Evolutionary conservation across 2,329 filamentous ascomycete species (phyloP), one percentile per base, ranked within the genome.

Genomic region (Pseudocercospora vitis): DNA sequence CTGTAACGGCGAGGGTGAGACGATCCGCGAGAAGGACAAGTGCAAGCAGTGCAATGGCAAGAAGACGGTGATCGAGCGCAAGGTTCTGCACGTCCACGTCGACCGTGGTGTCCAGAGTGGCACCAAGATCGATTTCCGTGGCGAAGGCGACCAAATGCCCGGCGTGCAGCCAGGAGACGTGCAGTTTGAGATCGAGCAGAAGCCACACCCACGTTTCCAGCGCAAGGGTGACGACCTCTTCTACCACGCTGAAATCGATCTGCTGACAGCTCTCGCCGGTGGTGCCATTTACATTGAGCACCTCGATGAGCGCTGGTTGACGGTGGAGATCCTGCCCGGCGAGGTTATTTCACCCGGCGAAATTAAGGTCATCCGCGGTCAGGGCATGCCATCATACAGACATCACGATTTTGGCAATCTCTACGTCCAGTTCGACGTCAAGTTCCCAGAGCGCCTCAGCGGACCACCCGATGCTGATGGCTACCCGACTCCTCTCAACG

Each of bases 141-240:
- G 94, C 54, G 94, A 99, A 73, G 94, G 94, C 75, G 94, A 99
- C 71, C 94, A 97, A 72, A 85, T 91, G 53, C 94, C 94, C 16
- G 92, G 91, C 61, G 88, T 95, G 49, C 83, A 95, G 71, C 88
- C 94, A 12, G 94, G 95, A 62, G 95, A 99, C 70, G 94, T 99
- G 53, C 88, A 96, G 58, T 99, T 99, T 71, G 91, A 97, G 78
- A 97, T 99, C 62, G 92, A 97, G 76, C 91, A 97, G 81, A 99
- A 99, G 83, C 91, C 91, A n/a, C 94, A 99, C 74, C 61, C 87
- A 23, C 87, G 94, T 60, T 99, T 99, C 81, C 91, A 92, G 70
- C 88, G 94, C 65, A 95, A 94, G 74, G 91, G 95, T 24, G 94
- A 99, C 70, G 92, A 99, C 68, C 81, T 99, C 14, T 89, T 96